phyloP scores from a whole-genome alignment of 257 asterid genomes.

The Salvia miltiorrhiza region DNA sequence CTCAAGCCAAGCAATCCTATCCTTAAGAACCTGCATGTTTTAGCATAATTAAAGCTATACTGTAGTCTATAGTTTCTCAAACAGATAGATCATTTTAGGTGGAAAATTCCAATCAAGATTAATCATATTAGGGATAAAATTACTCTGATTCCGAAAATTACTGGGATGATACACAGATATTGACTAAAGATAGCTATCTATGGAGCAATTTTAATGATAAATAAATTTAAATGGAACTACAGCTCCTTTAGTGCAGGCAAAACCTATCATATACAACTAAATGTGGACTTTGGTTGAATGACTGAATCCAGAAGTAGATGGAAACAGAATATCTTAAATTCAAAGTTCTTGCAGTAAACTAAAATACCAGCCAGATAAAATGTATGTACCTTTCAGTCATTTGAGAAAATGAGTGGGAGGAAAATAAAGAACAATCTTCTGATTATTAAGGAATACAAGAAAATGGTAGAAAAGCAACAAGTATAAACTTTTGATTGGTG shows the following conservation, averaged over 20 bases:
- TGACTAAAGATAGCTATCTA: neutral
- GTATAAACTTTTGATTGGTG: neutral
- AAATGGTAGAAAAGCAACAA: neutral
- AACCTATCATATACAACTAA: neutral
- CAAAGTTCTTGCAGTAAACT: neutral
- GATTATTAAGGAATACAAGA: too few species aligned
- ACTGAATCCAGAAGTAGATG: neutral
- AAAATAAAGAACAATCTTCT: neutral
- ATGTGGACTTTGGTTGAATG: neutral
- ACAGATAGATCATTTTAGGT: neutral
- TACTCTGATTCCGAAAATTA: neutral
- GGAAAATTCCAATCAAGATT: neutral
- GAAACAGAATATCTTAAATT: neutral
- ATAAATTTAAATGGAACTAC: neutral
- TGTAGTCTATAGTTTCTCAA: neutral
- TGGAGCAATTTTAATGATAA: neutral
- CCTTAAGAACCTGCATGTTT: slow-evolving; percentile 72
- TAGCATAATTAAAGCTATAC: slow-evolving; percentile 19
- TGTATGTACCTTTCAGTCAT: neutral
- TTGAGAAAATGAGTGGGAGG: neutral
- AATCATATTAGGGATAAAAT: neutral
- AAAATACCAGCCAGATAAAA: neutral
- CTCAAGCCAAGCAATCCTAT: slow-evolving; percentile 88
- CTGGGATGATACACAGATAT: neutral
- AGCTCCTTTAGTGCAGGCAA: neutral